These are phyloP conservation scores for Leccinum variicolor DNA, from an alignment of 768 basidiomycete species.

Conservation along the genomic window DNA sequence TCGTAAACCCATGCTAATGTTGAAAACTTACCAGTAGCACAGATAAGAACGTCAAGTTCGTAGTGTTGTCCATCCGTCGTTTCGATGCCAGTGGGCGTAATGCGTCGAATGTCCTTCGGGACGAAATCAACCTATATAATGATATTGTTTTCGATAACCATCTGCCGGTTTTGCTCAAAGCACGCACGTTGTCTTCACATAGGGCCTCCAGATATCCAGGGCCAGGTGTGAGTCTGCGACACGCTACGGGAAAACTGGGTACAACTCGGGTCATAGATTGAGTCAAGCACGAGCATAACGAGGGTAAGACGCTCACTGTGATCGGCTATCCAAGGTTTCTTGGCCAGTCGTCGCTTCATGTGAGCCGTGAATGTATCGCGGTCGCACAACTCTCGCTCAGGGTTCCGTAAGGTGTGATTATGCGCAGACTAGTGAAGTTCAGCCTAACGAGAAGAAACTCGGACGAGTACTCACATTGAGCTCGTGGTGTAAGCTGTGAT, in stretches of 20 bases:
- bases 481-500: background rate
- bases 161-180: background rate
- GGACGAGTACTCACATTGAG: background rate
- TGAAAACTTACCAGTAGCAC: conserved; percentile 47
- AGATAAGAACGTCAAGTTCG: conserved; percentile 58
- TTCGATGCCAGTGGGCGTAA: conserved; percentile 57
- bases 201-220: conserved; percentile 67
- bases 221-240: conserved; percentile 64
- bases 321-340: conserved; percentile 49
- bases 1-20: background rate
- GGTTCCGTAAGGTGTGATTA: conserved; percentile 40
- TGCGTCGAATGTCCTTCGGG: conserved; percentile 43
- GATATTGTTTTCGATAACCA: background rate
- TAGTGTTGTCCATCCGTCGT: conserved; percentile 50
- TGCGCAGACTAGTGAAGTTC: conserved; percentile 26
- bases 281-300: background rate
- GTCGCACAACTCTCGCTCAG: conserved; percentile 28
- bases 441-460: background rate
- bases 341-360: conserved; percentile 49
- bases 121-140: conserved; percentile 42
- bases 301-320: background rate
- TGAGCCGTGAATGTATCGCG: conserved; percentile 37
- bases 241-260: conserved; percentile 55
- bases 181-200: conserved; percentile 50
- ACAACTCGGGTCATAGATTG: conserved; percentile 30